A percentile compares a stretch with the other conserved stretches of the same genome.
Evolutionary conservation across 1,139 yeast species (phyloP).

Genomic region (Hanseniaspora sp.): DNA sequence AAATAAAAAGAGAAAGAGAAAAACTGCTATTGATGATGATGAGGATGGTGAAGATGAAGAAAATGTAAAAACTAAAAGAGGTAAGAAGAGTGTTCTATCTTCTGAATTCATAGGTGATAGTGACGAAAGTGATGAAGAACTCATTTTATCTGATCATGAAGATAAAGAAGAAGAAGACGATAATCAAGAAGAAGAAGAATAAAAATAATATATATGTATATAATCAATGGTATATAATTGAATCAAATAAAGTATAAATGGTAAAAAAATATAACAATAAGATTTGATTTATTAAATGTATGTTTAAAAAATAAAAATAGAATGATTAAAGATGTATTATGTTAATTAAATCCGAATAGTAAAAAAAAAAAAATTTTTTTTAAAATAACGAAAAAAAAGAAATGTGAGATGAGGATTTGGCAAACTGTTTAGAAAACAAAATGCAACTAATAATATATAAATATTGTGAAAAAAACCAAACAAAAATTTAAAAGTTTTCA

Average conservation of each 20-base stretch:
- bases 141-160: constrained; percentile 2
- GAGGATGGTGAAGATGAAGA: constrained; percentile 19
- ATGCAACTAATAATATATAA: too few species aligned
- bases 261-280: too few species aligned
- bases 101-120: constrained; percentile 11
- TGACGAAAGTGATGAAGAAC: constrained; percentile 5
- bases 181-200: constrained; percentile 25
- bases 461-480: too few species aligned
- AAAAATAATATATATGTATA: neutral
- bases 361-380: too few species aligned
- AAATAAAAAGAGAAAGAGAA: constrained; percentile 22
- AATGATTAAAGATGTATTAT: too few species aligned
- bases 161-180: constrained; percentile 20
- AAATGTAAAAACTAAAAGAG: constrained; percentile 16
- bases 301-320: too few species aligned
- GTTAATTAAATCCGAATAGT: too few species aligned
- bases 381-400: neutral
- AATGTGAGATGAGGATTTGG: neutral
- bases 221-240: too few species aligned
- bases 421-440: too few species aligned
- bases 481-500: too few species aligned
- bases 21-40: constrained; percentile 23
- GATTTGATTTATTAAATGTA: too few species aligned
- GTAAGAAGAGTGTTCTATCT: constrained; percentile 1
- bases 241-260: neutral